Base-by-base conservation (phyloP, 768 basidiomycete genomes). In the Brasilioporus rufonigricans region DNA sequence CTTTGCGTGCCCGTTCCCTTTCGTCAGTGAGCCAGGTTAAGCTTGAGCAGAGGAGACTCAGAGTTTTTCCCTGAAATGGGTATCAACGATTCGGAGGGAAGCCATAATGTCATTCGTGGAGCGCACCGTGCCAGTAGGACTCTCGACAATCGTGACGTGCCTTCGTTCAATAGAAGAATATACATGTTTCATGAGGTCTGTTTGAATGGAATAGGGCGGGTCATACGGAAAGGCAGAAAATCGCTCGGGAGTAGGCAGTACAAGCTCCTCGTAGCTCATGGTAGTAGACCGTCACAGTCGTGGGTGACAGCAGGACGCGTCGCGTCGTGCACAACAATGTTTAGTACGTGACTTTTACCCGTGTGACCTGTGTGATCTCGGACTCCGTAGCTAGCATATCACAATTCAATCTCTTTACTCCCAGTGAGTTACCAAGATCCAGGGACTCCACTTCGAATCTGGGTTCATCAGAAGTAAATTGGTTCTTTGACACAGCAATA, bases 201-300 rank as follows among this genome's bases (percentile, higher is more conserved):
- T 74, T 67, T 98, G 96, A 53, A 96, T 95, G 18, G 78, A 67
- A 67, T 96, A 96, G 3, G 93, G 93, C 5, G 83, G 76, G 16
- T 82, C 76, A 64, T 88, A 97, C 0, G 95, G 95, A 65, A 98
- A 98, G 3, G 83, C 82, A 10, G 85, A 76, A 66, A 97, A 97
- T 1, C 63, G 61, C 1, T 70, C 64, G 0, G 93, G 94, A 0
- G 87, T 87, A 1, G 82, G 72, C 5, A 96, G 71, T 3, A 58
- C 50, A 26, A 70, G 65, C 39, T 52, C 52, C 16, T 65, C 45
- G 52, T 60, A 50, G 57, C 27, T 54, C 65, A 60, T 62, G 12
- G 24, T 21, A 31, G 35, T n/a, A 2, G 27, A 4, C 27, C 27
- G 9, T 29, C 27, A 29, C 9, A 5, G 27, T 29, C 4, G 5